phyloP scores from a whole-genome alignment of 1,284 basidiomycete species.

The Boletellus deceptivus region DNA sequence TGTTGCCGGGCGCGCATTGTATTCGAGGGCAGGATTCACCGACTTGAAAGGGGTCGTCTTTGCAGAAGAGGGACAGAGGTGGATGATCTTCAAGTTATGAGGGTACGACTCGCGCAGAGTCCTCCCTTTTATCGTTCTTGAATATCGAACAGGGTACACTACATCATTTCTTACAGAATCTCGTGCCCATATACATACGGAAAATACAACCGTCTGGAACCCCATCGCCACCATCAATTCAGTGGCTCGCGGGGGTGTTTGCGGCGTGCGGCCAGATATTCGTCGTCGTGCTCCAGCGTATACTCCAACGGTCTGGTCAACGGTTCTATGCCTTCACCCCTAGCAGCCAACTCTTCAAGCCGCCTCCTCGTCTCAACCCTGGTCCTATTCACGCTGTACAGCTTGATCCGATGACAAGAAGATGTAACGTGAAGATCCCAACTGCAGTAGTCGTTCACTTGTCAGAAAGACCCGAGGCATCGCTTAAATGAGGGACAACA shows the following conservation, averaged over 20 bases:
- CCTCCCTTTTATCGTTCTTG: too few species aligned
- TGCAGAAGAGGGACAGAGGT: conserved; percentile 14
- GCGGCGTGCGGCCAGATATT: conserved; percentile 5
- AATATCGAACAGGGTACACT: too few species aligned
- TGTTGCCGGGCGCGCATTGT: conserved; percentile 15
- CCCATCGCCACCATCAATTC: not conserved
- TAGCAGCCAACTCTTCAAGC: conserved; percentile 39
- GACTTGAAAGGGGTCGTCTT: conserved; percentile 7
- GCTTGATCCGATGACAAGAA: conserved; percentile 52
- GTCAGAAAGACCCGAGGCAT: too few species aligned
- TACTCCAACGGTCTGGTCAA: conserved; percentile 12
- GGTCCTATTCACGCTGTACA: conserved; percentile 51
- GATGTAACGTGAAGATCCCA: conserved; percentile 59
- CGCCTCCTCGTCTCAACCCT: conserved; percentile 42
- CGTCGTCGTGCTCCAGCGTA: conserved; percentile 11
- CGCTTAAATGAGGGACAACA: too few species aligned
- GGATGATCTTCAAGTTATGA: conserved; percentile 1
- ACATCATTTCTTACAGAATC: not conserved
- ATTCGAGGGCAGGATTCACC: conserved; percentile 24
- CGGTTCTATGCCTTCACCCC: conserved; percentile 31
- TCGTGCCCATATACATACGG: not conserved
- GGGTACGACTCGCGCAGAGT: too few species aligned
- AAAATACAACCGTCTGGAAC: too few species aligned
- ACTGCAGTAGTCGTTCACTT: conserved; percentile 25
- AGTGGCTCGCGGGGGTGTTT: conserved; percentile 16